Conservation (phyloP, 1,139 yeast genomes). For the Kurtzmaniella quercitrusa region DNA sequence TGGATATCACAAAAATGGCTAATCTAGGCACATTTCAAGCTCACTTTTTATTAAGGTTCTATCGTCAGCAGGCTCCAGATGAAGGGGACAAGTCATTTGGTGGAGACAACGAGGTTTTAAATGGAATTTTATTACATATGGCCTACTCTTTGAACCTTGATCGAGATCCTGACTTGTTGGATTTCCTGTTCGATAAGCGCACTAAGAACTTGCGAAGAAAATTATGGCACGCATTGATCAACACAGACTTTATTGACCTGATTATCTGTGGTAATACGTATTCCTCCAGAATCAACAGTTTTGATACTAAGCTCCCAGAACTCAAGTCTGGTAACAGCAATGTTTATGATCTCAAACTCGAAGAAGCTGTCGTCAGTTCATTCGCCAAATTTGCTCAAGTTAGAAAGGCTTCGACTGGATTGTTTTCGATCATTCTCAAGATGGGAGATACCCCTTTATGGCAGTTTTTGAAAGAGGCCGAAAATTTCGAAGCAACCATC, state of each 20-base stretch:
- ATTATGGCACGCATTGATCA: slow-evolving; percentile 22
- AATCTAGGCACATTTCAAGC: slow-evolving; percentile 41
- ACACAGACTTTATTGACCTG: slow-evolving; percentile 16
- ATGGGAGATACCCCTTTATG: slow-evolving; percentile 4
- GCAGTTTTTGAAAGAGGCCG: not conserved
- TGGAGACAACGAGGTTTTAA: slow-evolving; percentile 29
- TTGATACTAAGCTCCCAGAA: slow-evolving; percentile 22
- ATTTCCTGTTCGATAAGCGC: slow-evolving; percentile 4
- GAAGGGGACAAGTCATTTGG: slow-evolving; percentile 37
- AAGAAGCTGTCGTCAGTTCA: slow-evolving; percentile 14
- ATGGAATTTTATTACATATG: slow-evolving; percentile 26
- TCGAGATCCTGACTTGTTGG: slow-evolving; percentile 19
- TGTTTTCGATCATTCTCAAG: slow-evolving; percentile 2
- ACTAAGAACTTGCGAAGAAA: slow-evolving; percentile 8
- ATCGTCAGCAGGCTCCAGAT: slow-evolving; percentile 31
- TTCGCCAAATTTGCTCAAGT: slow-evolving; percentile 4
- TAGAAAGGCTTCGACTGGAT: slow-evolving; percentile 1
- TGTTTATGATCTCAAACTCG: slow-evolving; percentile 16
- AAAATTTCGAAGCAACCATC: slow-evolving; percentile 1
- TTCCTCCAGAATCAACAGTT: slow-evolving; percentile 15
- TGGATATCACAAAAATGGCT: slow-evolving; percentile 35
- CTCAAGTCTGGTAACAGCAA: slow-evolving; percentile 16
- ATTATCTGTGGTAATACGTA: slow-evolving; percentile 11
- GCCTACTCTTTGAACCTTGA: slow-evolving; percentile 34
- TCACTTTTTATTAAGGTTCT: slow-evolving; percentile 23